Percentiles rank a stretch among this genome's conserved stretches.
Conservation (phyloP, 768 basidiomycete species). For the Psilocybe cyanescens region DNA sequence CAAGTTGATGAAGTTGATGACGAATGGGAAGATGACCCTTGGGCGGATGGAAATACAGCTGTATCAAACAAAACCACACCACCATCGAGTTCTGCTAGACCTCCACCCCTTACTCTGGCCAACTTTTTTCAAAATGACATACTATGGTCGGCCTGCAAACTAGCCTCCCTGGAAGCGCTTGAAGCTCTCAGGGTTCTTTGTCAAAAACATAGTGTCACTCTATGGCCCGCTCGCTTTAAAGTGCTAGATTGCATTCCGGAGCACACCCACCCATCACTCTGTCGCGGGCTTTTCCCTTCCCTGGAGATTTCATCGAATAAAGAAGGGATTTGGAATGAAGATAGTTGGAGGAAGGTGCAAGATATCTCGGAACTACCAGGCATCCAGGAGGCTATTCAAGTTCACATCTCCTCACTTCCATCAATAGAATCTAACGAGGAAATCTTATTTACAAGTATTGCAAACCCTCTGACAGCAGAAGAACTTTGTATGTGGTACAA, state of each 20-base stretch:
- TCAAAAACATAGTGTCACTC: constrained; percentile 50
- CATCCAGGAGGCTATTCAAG: constrained; percentile 45
- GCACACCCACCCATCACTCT: constrained; percentile 67
- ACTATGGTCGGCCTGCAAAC: constrained; percentile 57
- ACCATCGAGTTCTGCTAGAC: constrained; percentile 31
- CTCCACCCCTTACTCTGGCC: constrained; percentile 56
- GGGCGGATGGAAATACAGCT: constrained; percentile 52
- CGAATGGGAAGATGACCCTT: constrained; percentile 82
- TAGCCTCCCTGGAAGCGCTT: constrained; percentile 69
- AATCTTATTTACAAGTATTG: constrained; percentile 17
- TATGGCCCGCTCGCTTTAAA: constrained; percentile 73
- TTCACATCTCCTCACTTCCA: constrained; percentile 19
- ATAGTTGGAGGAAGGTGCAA: constrained; percentile 51
- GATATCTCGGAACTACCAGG: constrained; percentile 64
- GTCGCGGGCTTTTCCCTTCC: constrained; percentile 63
- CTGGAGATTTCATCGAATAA: constrained; percentile 50
- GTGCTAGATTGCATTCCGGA: constrained; percentile 79
- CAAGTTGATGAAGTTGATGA: constrained; percentile 56
- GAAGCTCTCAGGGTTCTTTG: constrained; percentile 61
- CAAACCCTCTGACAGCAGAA: constrained; percentile 43
- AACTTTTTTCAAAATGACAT: constrained; percentile 67
- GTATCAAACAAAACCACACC: constrained; percentile 31
- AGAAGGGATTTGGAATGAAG: constrained; percentile 39
- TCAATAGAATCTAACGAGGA: constrained; percentile 15
- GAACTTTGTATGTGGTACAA: constrained; percentile 80